Evolutionary conservation across 2,329 filamentous ascomycete genomes (phyloP).

Genomic region (Endocalyx cinctus): DNA sequence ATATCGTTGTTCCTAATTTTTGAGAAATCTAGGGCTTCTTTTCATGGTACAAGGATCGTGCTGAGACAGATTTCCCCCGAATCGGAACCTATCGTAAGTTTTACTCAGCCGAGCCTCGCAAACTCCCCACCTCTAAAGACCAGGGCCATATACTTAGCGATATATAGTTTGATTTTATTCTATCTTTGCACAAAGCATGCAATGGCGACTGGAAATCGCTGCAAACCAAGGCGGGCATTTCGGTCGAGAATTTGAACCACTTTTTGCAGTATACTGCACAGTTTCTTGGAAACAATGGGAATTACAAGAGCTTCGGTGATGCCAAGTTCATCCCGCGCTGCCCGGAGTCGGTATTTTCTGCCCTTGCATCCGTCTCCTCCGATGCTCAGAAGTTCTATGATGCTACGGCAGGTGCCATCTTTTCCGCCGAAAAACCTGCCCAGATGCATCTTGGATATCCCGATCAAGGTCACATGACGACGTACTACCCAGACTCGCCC

Average conservation of each 20-base stretch:
- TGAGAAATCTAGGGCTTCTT: conserved; percentile 65
- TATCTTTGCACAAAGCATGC: conserved; percentile 62
- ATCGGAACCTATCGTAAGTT: conserved; percentile 60
- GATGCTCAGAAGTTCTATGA: conserved; percentile 62
- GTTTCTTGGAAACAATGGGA: conserved; percentile 76
- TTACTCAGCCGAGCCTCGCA: too few relatives aligned
- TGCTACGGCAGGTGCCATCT: conserved; percentile 67
- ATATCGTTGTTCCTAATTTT: too few relatives aligned
- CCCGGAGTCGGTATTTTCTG: conserved; percentile 56
- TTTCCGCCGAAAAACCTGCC: conserved; percentile 58
- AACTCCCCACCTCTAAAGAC: not conserved
- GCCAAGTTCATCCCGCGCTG: conserved; percentile 77
- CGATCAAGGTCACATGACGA: conserved; percentile 71
- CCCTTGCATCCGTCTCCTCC: conserved; percentile 56
- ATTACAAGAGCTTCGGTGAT: conserved; percentile 85
- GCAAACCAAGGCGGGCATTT: conserved; percentile 59
- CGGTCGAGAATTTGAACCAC: conserved; percentile 56
- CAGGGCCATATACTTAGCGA: conserved; percentile 8
- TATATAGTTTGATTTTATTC: conserved; percentile 66
- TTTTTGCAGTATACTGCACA: conserved; percentile 76
- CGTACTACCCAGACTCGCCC: conserved; percentile 75
- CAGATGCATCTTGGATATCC: conserved; percentile 74
- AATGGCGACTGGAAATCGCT: conserved; percentile 68
- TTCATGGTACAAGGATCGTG: conserved; percentile 73
- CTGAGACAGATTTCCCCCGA: conserved; percentile 78